These are phyloP conservation scores for Dentipellis fragilis DNA, from an alignment of 768 basidiomycete species.

Conservation along the genomic window DNA sequence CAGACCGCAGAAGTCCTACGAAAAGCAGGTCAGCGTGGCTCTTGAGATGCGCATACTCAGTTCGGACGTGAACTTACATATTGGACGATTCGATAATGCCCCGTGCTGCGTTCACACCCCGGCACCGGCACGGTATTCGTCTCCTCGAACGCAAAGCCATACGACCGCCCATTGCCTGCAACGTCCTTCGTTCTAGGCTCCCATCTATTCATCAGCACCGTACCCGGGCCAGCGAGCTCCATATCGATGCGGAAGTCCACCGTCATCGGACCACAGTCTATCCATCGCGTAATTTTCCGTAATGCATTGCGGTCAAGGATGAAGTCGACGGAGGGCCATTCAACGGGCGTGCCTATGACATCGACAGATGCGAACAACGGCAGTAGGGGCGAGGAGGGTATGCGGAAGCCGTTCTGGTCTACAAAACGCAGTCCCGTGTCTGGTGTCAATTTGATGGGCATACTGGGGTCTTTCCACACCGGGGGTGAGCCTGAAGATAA, in stretches of 20 bases:
- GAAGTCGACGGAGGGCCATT: background rate
- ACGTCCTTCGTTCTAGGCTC: slow-evolving; percentile 9
- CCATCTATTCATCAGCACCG: background rate
- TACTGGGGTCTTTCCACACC: background rate
- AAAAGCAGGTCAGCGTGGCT: background rate
- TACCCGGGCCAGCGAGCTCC: background rate
- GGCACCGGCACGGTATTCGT: slow-evolving; percentile 35
- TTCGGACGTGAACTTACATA: background rate
- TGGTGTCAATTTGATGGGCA: background rate
- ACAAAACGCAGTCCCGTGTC: background rate
- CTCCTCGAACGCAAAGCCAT: slow-evolving; percentile 54
- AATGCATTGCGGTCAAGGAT: background rate
- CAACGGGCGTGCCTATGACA: slow-evolving; percentile 3
- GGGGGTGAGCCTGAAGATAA: background rate
- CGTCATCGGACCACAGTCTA: background rate
- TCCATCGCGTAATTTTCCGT: background rate
- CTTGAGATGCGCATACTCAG: background rate
- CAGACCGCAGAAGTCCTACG: slow-evolving; percentile 46
- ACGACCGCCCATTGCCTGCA: slow-evolving; percentile 25
- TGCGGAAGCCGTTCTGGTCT: background rate
- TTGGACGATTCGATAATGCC: background rate
- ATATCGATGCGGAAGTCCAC: background rate
- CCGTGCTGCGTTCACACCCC: slow-evolving; percentile 42
- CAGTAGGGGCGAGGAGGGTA: background rate
- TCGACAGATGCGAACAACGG: background rate